A percentile compares a stretch with the other conserved stretches of the same genome.
These are phyloP conservation scores for Paraphaeosphaeria sporulosa DNA, from an alignment of 2,329 filamentous ascomycete genomes.

Conservation along the genomic window DNA sequence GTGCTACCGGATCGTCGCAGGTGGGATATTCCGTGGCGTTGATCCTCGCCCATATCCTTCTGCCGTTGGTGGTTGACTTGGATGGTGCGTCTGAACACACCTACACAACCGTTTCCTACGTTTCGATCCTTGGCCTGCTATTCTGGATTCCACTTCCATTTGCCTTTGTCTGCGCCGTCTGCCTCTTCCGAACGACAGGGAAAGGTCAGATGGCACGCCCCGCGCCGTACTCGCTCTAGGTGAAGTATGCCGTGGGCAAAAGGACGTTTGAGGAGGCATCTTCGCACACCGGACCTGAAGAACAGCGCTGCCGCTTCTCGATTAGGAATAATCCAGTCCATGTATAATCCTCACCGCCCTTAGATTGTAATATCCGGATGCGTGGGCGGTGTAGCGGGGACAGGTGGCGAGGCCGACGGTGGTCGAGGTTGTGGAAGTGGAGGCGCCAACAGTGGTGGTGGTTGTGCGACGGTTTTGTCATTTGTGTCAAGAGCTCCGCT, in stretches of 20 bases:
- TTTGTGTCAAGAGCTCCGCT: constrained; percentile 22
- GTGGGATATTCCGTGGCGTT: constrained; percentile 17
- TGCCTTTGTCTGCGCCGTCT: constrained; percentile 16
- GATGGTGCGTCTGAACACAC: constrained; percentile 25
- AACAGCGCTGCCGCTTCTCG: neutral
- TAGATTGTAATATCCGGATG: neutral
- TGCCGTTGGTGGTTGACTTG: constrained; percentile 30
- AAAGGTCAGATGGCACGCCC: constrained; percentile 18
- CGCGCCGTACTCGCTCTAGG: constrained; percentile 15
- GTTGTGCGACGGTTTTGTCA: constrained; percentile 1
- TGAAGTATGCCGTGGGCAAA: constrained; percentile 3
- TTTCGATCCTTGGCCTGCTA: neutral
- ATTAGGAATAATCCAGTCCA: neutral
- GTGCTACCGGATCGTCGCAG: constrained; percentile 18
- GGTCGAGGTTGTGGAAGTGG: neutral
- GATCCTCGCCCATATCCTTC: constrained; percentile 23
- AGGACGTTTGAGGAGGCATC: constrained; percentile 14
- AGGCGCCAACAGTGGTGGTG: neutral
- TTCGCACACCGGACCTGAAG: constrained; percentile 1
- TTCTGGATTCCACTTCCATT: neutral
- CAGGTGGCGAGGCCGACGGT: neutral
- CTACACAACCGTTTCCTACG: constrained; percentile 12
- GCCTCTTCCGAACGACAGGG: constrained; percentile 18
- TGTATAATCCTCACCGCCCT: neutral
- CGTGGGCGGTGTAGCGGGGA: neutral